Evolutionary conservation across 73 alveolate species (phyloP).

Genomic region (Paramecium octaurelia): DNA sequence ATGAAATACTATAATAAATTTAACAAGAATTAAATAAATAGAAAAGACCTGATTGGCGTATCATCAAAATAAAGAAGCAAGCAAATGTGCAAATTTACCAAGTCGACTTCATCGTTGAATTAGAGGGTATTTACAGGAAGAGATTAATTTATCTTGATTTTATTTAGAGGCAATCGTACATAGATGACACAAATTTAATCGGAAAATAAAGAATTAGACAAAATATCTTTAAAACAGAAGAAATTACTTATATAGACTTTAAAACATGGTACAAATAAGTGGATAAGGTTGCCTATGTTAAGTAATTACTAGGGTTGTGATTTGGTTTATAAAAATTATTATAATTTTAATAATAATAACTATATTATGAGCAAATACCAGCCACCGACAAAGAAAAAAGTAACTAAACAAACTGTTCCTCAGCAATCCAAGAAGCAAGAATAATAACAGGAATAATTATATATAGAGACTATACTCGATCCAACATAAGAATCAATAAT

Average conservation of each 20-base stretch:
- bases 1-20: background rate
- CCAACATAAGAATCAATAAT: slow-evolving; percentile 43
- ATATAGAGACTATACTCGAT: slow-evolving; percentile 12
- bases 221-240: background rate
- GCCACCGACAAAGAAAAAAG: background rate
- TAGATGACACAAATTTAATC: background rate
- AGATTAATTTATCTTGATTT: slow-evolving; percentile 9
- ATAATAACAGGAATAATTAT: background rate
- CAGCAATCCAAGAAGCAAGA: background rate
- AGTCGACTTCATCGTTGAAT: background rate
- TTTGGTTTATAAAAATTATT: background rate
- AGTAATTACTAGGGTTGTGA: background rate
- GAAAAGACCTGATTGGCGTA: background rate
- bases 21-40: background rate
- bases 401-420: background rate
- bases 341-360: background rate
- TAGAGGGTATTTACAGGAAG: slow-evolving; percentile 20
- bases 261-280: background rate
- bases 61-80: background rate
- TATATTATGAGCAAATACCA: background rate
- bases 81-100: background rate
- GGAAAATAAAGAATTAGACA: background rate
- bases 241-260: background rate
- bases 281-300: background rate
- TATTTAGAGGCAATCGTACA: background rate